Evolutionary conservation across 202 grass and related monocot genomes (phyloP).

Genomic region (Panicum hallii): DNA sequence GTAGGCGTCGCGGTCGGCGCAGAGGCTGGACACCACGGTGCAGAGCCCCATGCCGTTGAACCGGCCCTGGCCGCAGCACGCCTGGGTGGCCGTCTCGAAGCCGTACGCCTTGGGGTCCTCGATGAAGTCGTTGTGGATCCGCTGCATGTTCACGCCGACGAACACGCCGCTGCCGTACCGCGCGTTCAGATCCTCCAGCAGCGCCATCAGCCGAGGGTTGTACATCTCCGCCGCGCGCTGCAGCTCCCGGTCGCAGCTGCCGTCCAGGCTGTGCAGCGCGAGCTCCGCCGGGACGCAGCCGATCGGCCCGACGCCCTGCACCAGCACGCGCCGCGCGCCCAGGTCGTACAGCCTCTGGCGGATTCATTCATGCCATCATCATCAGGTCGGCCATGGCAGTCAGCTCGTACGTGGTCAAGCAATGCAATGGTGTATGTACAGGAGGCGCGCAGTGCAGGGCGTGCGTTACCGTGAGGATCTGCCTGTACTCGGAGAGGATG

Average conservation of each 20-base stretch:
- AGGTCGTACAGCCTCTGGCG: slow-evolving; percentile 56
- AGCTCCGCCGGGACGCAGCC: slow-evolving; percentile 94
- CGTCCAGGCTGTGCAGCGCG: slow-evolving; percentile 63
- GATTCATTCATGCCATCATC: too few species aligned
- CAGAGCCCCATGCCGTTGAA: slow-evolving; percentile 89
- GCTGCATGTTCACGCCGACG: slow-evolving; percentile 67
- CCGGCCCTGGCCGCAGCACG: slow-evolving; percentile 82
- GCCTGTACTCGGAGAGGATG: slow-evolving; percentile 75
- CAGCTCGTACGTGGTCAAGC: not conserved
- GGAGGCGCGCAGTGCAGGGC: not conserved
- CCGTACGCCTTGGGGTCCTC: slow-evolving; percentile 59
- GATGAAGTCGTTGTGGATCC: slow-evolving; percentile 81
- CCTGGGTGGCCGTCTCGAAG: slow-evolving; percentile 61
- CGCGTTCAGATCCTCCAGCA: slow-evolving; percentile 53
- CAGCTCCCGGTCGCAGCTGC: slow-evolving; percentile 79
- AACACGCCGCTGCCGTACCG: slow-evolving; percentile 51
- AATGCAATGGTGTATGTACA: too few species aligned
- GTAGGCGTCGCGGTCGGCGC: slow-evolving; percentile 57
- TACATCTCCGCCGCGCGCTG: slow-evolving; percentile 68
- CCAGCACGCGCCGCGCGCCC: slow-evolving; percentile 66
- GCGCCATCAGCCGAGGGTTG: slow-evolving; percentile 65
- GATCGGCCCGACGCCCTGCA: slow-evolving; percentile 79
- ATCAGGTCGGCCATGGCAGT: not conserved
- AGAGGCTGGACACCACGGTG: slow-evolving; percentile 68
- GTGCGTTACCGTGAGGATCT: slow-evolving; percentile 64